phyloP scores from a whole-genome alignment of 2,329 filamentous ascomycete species.

The Plenodomus tracheiphilus region DNA sequence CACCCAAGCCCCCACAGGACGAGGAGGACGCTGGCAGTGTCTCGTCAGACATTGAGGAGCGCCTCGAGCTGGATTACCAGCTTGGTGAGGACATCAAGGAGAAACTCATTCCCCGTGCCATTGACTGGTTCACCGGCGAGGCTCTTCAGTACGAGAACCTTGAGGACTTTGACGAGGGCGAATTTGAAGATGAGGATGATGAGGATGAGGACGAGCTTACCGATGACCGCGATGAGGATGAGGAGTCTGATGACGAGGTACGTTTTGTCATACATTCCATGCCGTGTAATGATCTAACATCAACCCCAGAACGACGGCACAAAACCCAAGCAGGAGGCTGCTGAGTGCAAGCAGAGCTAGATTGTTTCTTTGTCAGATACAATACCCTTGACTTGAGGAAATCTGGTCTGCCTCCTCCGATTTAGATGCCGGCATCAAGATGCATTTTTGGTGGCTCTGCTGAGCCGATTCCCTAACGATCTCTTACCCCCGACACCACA shows the following conservation, averaged over 20 bases:
- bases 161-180: constrained; percentile 79
- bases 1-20: constrained; percentile 80
- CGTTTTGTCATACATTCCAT: constrained; percentile 1
- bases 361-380: constrained; percentile 17
- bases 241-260: constrained; percentile 49
- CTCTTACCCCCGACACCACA: constrained; percentile 15
- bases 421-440: constrained; percentile 38
- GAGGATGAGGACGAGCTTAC: constrained; percentile 87
- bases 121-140: constrained; percentile 99
- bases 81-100: constrained; percentile 99
- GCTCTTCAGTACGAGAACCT: constrained; percentile 95
- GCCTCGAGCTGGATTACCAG: constrained; percentile 97
- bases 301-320: constrained; percentile 42
- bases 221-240: constrained; percentile 78
- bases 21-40: constrained; percentile 64
- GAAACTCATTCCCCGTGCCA: constrained; percentile 96
- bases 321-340: constrained; percentile 51
- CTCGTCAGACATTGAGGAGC: constrained; percentile 91
- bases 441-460: constrained; percentile 22
- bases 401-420: constrained; percentile 29
- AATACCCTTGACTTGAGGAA: constrained; percentile 20
- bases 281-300: constrained; percentile 14
- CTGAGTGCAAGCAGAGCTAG: constrained; percentile 52
- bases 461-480: constrained; percentile 7
- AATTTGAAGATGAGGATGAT: constrained; percentile 88